Evolutionary conservation across 139 green algal genomes (phyloP), one percentile per base, ranked within the genome.

Genomic region (Spirogloea muscicola): DNA sequence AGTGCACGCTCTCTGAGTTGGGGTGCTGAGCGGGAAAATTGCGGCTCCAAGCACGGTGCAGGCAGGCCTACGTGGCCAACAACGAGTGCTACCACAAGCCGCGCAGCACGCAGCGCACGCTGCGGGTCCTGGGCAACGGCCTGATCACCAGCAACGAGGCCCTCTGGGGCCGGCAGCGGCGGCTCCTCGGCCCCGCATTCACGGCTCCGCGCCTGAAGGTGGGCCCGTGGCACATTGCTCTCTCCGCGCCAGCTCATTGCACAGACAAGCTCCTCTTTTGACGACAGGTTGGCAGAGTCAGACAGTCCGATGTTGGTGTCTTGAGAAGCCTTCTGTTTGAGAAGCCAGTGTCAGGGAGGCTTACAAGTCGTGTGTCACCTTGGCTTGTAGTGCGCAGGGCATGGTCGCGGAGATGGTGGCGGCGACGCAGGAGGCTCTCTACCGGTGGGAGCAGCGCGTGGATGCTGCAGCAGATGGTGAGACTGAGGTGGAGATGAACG

Each of bases 141-240:
- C 39, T 74, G 18, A 46, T 68, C 4, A 65, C 46, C 5, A 46
- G 44, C 37, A 18, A 46, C 21, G 66, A 46, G 34, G 44, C 34
- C 44, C 34, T 69, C 4, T 74, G 66, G 66, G 9, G 21, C 21
- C 66, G 66, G 4, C 66, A 74, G 55, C 62, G 66, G 44, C 43
- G 66, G 5, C n/a, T 74, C 5, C 62, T 74, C 37, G 64, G 64
- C 44, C 66, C 66, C 34, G 66, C 66, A 3, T 74, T 74, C 66
- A 52, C 62, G 27, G 44, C 62, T 29, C 62, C 39, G 39, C 44
- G 64, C 6, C 62, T 74, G n/a, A 74, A 74, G 66, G 66, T 60
- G 49, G n/a, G n/a, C n/a, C n/a, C n/a, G n/a, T n/a, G n/a, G n/a
- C n/a, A n/a, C n/a, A n/a, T n/a, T n/a, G n/a, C n/a, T n/a, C n/a